phyloP scores from a whole-genome alignment of 1,139 yeast species.

The Eremothecium gossypii region DNA sequence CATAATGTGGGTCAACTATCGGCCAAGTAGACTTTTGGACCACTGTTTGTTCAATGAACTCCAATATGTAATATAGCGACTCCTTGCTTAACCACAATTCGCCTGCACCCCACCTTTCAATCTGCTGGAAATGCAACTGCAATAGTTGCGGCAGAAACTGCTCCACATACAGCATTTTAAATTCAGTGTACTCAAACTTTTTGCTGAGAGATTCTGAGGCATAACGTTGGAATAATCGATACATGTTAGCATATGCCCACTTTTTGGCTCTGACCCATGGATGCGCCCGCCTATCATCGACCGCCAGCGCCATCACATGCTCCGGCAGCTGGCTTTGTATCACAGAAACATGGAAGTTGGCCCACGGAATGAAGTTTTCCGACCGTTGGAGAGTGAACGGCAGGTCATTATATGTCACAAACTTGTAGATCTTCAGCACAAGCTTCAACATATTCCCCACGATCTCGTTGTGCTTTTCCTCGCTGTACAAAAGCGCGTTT shows the following conservation, averaged over 20 bases:
- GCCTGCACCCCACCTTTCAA: conserved; percentile 64
- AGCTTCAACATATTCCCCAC: conserved; percentile 73
- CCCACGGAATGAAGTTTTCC: conserved; percentile 61
- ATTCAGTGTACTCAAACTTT: conserved; percentile 44
- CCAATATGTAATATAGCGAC: conserved; percentile 56
- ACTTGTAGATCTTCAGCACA: conserved; percentile 71
- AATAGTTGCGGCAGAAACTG: conserved; percentile 70
- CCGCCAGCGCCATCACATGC: conserved; percentile 37
- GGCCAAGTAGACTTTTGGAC: conserved; percentile 63
- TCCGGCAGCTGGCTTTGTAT: conserved; percentile 54
- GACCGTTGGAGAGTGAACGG: conserved; percentile 59
- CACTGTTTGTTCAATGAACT: conserved; percentile 63
- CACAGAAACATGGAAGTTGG: conserved; percentile 62
- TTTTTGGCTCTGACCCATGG: conserved; percentile 77
- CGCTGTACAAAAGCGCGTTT: conserved; percentile 36
- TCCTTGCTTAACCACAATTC: conserved; percentile 63
- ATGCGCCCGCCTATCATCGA: conserved; percentile 38
- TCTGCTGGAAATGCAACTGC: conserved; percentile 50
- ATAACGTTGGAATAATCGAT: conserved; percentile 66
- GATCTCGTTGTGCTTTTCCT: conserved; percentile 29
- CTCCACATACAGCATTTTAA: conserved; percentile 38
- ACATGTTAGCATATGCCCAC: conserved; percentile 80
- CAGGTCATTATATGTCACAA: conserved; percentile 69
- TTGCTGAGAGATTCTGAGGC: conserved; percentile 45
- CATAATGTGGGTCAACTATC: conserved; percentile 60